phyloP scores from a whole-genome alignment of 768 basidiomycete genomes.

The Rhizopogon vulgaris region DNA sequence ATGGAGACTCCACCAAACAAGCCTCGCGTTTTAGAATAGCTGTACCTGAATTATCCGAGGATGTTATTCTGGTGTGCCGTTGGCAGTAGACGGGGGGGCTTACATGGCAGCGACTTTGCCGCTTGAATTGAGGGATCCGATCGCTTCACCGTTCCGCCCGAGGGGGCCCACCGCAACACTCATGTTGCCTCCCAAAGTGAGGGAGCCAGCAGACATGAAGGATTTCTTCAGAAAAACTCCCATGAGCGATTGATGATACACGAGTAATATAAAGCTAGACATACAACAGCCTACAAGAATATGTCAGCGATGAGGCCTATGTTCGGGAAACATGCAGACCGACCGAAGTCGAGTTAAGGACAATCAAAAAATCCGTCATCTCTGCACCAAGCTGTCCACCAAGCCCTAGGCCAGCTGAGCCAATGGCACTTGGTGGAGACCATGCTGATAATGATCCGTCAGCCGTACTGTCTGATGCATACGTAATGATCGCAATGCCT shows the following conservation, averaged over 20 bases:
- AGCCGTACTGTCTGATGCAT: neutral
- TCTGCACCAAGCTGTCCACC: constrained; percentile 82
- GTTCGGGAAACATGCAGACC: constrained; percentile 6
- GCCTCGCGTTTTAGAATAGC: constrained; percentile 88
- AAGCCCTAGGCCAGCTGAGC: constrained; percentile 83
- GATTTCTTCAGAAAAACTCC: constrained; percentile 41
- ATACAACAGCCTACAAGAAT: constrained; percentile 53
- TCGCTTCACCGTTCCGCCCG: constrained; percentile 90
- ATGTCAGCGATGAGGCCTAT: neutral
- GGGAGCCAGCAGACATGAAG: constrained; percentile 92
- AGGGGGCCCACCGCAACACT: constrained; percentile 88
- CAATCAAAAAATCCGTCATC: constrained; percentile 87
- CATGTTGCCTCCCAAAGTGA: constrained; percentile 88
- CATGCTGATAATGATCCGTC: constrained; percentile 47
- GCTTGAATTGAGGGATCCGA: constrained; percentile 72
- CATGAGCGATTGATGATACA: neutral
- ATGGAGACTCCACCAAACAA: constrained; percentile 89
- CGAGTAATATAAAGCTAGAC: constrained; percentile 17
- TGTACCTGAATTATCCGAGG: constrained; percentile 49
- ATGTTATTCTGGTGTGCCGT: constrained; percentile 4
- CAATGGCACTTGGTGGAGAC: constrained; percentile 94
- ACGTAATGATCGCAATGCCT: constrained; percentile 26
- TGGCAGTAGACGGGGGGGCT: constrained; percentile 7
- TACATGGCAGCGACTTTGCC: constrained; percentile 92
- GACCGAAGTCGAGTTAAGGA: constrained; percentile 79